Evolutionary conservation across 179 eudicot species (phyloP).

Genomic region (Monotropa hypopitys): DNA sequence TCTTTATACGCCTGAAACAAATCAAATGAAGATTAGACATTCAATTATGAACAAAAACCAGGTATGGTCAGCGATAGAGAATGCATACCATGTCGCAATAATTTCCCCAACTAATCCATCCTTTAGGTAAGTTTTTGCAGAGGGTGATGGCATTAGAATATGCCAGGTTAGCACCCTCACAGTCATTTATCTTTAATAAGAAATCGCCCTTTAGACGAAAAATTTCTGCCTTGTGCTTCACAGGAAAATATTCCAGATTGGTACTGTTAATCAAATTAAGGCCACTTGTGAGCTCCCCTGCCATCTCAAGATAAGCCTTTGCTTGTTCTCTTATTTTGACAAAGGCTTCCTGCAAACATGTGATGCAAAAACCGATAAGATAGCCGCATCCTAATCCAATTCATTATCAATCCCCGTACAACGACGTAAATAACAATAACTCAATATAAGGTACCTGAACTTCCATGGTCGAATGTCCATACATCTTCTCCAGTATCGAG

Average conservation of each 20-base stretch:
- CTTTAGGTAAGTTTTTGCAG: constrained; percentile 86
- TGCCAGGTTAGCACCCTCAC: constrained; percentile 84
- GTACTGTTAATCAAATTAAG: constrained; percentile 81
- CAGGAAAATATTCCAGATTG: constrained; percentile 92
- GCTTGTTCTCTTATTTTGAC: constrained; percentile 96
- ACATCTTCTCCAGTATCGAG: constrained; percentile 85
- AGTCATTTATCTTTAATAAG: constrained; percentile 70
- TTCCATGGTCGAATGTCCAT: constrained; percentile 99
- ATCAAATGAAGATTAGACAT: background rate
- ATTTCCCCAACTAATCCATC: constrained; percentile 99
- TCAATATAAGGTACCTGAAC: constrained; percentile 55
- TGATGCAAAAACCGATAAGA: background rate
- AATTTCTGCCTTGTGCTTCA: constrained; percentile 90
- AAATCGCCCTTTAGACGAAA: constrained; percentile 89
- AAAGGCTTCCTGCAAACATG: constrained; percentile 76
- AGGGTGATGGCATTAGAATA: constrained; percentile 82
- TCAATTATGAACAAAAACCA: background rate
- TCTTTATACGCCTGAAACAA: constrained; percentile 72
- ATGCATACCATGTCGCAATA: constrained; percentile 82
- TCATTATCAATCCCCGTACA: background rate
- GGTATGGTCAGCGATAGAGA: constrained; percentile 7
- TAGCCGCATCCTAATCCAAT: background rate
- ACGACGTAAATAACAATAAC: background rate
- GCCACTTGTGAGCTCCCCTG: constrained; percentile 82
- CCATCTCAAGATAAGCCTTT: constrained; percentile 91